Conservation (phyloP, 331 rosid species). For the Rhamnella rubrinervis region DNA sequence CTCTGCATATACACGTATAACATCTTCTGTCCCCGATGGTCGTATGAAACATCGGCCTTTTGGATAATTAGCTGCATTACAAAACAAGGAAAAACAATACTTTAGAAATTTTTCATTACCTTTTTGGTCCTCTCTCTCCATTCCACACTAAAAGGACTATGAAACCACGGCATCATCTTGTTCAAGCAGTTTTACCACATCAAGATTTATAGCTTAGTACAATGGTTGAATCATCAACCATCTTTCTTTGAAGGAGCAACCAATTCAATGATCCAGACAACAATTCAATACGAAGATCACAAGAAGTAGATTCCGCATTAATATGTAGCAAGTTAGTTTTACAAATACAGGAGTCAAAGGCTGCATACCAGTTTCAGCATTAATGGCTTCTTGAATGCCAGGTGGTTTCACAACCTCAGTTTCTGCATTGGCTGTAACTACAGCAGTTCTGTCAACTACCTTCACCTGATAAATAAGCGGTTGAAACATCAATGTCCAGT, state of each 20-base stretch:
- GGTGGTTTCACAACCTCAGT: slow-evolving; percentile 66
- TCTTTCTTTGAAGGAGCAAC: background rate
- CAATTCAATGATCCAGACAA: background rate
- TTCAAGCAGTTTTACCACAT: no score
- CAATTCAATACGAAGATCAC: background rate
- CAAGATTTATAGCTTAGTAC: no score
- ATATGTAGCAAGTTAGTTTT: background rate
- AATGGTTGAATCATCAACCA: no score
- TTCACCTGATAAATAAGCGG: slow-evolving; percentile 52
- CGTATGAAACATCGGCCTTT: slow-evolving; percentile 83
- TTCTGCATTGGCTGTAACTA: slow-evolving; percentile 77
- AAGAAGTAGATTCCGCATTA: background rate
- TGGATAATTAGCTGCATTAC: slow-evolving; percentile 57
- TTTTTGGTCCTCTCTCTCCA: no score
- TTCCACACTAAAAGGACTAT: no score
- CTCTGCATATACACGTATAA: slow-evolving; percentile 87
- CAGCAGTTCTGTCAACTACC: slow-evolving; percentile 73
- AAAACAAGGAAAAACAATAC: background rate
- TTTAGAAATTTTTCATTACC: no score
- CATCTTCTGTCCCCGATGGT: slow-evolving; percentile 94
- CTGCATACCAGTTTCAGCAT: slow-evolving; percentile 62
- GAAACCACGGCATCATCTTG: no score
- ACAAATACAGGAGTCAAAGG: background rate
- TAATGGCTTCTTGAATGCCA: slow-evolving; percentile 76
- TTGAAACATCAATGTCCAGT: slow-evolving; percentile 7